A percentile compares a stretch with the other conserved stretches of the same genome.
These are phyloP conservation scores for Bipolaris oryzae DNA, from an alignment of 2,329 filamentous ascomycete genomes.

Conservation along the genomic window DNA sequence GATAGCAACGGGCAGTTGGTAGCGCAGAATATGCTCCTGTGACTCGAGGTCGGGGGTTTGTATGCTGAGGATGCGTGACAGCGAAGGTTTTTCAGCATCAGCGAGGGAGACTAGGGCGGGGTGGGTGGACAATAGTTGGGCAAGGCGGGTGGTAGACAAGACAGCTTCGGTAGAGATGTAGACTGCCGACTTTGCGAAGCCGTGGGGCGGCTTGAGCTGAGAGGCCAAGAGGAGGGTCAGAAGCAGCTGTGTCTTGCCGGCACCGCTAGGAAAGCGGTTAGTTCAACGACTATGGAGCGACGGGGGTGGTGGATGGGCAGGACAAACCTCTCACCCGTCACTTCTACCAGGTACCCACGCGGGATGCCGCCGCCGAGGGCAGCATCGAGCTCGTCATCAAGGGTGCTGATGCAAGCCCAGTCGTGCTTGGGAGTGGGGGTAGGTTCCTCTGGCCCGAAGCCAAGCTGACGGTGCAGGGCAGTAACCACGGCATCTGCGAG, in stretches of 20 bases:
- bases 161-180: slow-evolving; percentile 94
- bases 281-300: not conserved
- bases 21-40: slow-evolving; percentile 92
- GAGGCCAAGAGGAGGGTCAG: slow-evolving; percentile 81
- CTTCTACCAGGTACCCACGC: slow-evolving; percentile 80
- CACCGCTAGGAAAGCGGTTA: slow-evolving; percentile 63
- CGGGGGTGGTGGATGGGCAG: not conserved
- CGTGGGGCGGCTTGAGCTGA: slow-evolving; percentile 77
- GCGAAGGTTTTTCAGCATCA: slow-evolving; percentile 60
- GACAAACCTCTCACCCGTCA: slow-evolving; percentile 82
- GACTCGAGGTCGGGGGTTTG: slow-evolving; percentile 88
- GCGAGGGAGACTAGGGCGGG: slow-evolving; percentile 61
- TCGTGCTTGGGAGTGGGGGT: slow-evolving; percentile 29
- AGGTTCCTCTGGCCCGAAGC: slow-evolving; percentile 45
- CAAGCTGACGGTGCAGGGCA: slow-evolving; percentile 69
- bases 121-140: slow-evolving; percentile 75
- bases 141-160: slow-evolving; percentile 79
- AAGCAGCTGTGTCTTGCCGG: slow-evolving; percentile 93
- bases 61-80: slow-evolving; percentile 79
- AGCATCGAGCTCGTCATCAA: slow-evolving; percentile 74
- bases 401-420: slow-evolving; percentile 74
- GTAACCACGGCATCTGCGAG: slow-evolving; percentile 70
- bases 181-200: slow-evolving; percentile 74
- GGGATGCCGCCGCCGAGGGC: slow-evolving; percentile 80
- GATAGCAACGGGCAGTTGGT: slow-evolving; percentile 87